Evolutionary conservation across 2,329 filamentous ascomycete species (phyloP), one percentile per base, ranked within the genome.

Genomic region (Lecanosticta acicola): DNA sequence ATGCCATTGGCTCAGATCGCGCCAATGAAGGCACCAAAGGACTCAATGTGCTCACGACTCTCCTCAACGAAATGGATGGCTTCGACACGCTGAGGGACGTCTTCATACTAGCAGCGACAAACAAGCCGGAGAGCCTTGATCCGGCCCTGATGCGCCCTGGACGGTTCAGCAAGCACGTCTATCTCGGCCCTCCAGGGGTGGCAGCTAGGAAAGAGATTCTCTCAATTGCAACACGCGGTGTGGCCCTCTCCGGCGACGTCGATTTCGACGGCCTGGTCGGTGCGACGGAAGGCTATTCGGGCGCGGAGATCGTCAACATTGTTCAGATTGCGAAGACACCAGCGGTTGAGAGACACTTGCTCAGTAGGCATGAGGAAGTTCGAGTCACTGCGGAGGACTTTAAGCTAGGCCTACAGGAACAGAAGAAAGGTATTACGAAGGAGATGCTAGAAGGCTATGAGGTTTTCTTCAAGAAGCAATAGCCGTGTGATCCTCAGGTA

Each of bases 21-120:
- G 64, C 77, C 11, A 72, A 73, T 3, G 65, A 67, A 4, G 66
- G 71, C 14, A 68, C 65, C 10, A 68, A 63, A 32, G 79, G 83
- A 1, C 76, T 95, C 39, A 93, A 96, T 62, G 86, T 94, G 36
- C 78, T 96, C 11, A 90, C 89, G 0, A 94, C 90, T 1, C 71
- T 97, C 20, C 77, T 97, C 3, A 95, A 89, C 49, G 91, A 96
- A 64, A 94, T 97, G 85, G 91, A 96, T 62, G 91, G 91, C 38
- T 94, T 96, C 56, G 88, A 95, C 66, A 75, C 83, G 32, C 74
- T 94, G 16, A 83, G 83, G 44, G 86, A 86, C 46, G 89, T 97
- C 0, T 78, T 94, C 48, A 84, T 96, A 11, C 79, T 97, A 14
- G 91, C 87, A 0, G 91, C 91, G 2, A 97, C 91, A 0, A 97